Conservation (phyloP, 192 early-diverging fungal genomes). For the Backusella macrospora region DNA sequence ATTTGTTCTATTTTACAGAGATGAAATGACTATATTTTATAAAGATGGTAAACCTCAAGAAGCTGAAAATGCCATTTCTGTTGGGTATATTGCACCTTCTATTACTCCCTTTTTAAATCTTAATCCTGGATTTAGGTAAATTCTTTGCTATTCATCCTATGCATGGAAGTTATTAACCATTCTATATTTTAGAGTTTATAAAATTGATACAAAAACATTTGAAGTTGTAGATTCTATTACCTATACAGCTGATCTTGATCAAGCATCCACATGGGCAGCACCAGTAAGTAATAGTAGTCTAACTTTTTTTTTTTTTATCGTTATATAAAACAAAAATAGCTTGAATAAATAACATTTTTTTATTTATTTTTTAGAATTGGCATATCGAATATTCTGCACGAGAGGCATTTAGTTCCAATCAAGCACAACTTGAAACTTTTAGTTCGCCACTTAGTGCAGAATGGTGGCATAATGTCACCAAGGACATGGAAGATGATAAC, state of each 20-base stretch:
- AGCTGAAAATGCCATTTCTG: constrained; percentile 46
- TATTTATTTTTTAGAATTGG: constrained; percentile 46
- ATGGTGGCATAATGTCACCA: constrained; percentile 61
- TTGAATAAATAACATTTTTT: background rate
- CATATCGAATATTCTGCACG: constrained; percentile 57
- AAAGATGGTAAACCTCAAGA: constrained; percentile 33
- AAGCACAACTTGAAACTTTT: constrained; percentile 25
- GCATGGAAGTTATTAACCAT: background rate
- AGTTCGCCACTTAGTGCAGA: constrained; percentile 39
- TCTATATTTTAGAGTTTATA: constrained; percentile 48
- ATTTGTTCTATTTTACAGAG: constrained; percentile 22
- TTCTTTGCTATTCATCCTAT: background rate
- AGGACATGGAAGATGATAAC: constrained; percentile 41
- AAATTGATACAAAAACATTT: constrained; percentile 55
- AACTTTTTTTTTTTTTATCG: background rate
- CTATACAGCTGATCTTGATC: constrained; percentile 53
- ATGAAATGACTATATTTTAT: constrained; percentile 59
- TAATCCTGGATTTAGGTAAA: constrained; percentile 57
- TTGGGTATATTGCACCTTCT: constrained; percentile 54
- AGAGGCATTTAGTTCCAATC: constrained; percentile 38
- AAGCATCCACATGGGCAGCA: constrained; percentile 43
- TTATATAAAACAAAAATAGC: background rate
- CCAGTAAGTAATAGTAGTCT: constrained; percentile 29
- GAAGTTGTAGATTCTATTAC: constrained; percentile 57
- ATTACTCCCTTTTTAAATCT: constrained; percentile 54